These are phyloP conservation scores for carrot (Daucus carota) DNA, from an alignment of 129 eudicot species.

Conservation along the genomic window DH1_v3.0 NC_030387.2:36967501-36968000, in stretches of 20 bases:
- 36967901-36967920: constrained; percentile 47
- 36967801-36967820: constrained; percentile 49
- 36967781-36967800: constrained; percentile 24
- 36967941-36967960: constrained; percentile 64
- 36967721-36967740: background rate
- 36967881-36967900: constrained; percentile 37
- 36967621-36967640: constrained; percentile 33
- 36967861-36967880: constrained; percentile 80
- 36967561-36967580: constrained; percentile 6
- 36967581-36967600: constrained; percentile 11
- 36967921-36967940: constrained; percentile 72
- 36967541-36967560: constrained; percentile 11
- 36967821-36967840: constrained; percentile 72
- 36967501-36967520: constrained; percentile 7
- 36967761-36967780: background rate
- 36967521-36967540: constrained; percentile 7
- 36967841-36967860: constrained; percentile 73
- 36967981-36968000: background rate
- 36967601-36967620: constrained; percentile 1
- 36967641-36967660: constrained; percentile 42
- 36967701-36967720: constrained; percentile 57
- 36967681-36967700: constrained; percentile 62
- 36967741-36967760: background rate
- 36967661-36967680: constrained; percentile 47
- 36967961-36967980: constrained; percentile 7